Evolutionary conservation across 176 grass and related monocot genomes (phyloP), one percentile per base, ranked within the genome.

Genomic region (Phragmites australis): DNA sequence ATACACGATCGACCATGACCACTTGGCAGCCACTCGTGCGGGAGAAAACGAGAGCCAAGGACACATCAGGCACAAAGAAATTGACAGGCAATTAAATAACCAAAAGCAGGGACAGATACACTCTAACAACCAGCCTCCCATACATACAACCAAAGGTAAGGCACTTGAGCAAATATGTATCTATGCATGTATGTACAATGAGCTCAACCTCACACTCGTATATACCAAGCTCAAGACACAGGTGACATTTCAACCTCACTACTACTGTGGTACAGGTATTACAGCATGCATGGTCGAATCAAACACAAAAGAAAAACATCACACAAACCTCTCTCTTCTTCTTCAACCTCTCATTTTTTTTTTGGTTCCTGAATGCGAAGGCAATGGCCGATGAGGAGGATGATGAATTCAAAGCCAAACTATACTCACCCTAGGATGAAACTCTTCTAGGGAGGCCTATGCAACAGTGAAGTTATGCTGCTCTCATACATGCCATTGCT

Each of bases 151-250:
- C 67, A 37, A 65, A 74, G 87, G 87, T 69, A 75, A 88, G 87
- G 75, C 75, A 80, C 49, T 69, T 80, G 81, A 88, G 87, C 81
- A 86, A 42, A 27, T 61, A 65, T 46, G 19, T 60, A 53, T 89
- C 37, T 76, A 85, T 86, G 41, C 76, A 86, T 89, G 43, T 76
- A 85, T 89, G 41, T 81, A 89, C 87, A 79, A 21, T 2, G 42
- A 80, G 81, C 87, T 88, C 75, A 88, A 74, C 87, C 81, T 84
- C 81, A 88, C 87, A 84, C 81, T 79, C 69, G 9, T 45, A 78
- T 44, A 77, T 32, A 37, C 5, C 85, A 68, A 84, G 34, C 79
- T 55, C 59, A 41, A 74, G 59, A 39, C 78, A 80, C 50, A 81
- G 71, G 65, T 72, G 77, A 81, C 65, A 63, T 63, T 55, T 85